Conservation (phyloP, 2,329 filamentous ascomycete species). For the Exophiala bonariae region DNA sequence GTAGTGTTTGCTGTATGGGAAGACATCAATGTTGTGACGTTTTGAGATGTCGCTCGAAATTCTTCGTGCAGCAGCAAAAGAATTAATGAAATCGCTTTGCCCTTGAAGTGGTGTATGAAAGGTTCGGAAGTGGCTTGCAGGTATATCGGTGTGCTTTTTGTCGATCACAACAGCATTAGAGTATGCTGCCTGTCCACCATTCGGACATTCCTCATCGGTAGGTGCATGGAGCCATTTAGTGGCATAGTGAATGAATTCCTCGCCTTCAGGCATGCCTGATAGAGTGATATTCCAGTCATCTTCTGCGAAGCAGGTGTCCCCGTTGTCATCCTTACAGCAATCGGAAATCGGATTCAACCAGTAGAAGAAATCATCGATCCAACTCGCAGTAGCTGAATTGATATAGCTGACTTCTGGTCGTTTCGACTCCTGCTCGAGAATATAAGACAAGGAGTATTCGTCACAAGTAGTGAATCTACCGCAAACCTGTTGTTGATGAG, state of each 20-base stretch:
- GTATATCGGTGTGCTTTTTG: conserved; percentile 63
- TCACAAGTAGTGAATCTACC: conserved; percentile 89
- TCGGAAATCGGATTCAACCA: conserved; percentile 91
- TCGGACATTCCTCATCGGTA: conserved; percentile 78
- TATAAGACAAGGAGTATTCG: conserved; percentile 77
- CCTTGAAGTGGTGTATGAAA: conserved; percentile 82
- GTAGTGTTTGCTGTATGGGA: conserved; percentile 97
- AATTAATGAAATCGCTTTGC: conserved; percentile 88
- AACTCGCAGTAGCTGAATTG: conserved; percentile 83
- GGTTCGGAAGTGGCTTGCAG: conserved; percentile 88
- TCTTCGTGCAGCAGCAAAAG: conserved; percentile 84
- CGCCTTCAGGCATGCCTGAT: conserved; percentile 84
- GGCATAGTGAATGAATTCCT: conserved; percentile 87
- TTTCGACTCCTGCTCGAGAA: conserved; percentile 92
- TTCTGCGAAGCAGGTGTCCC: conserved; percentile 74
- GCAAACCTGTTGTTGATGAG: conserved; percentile 82
- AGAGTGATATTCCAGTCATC: conserved; percentile 88
- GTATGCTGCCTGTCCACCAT: conserved; percentile 87
- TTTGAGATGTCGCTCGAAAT: conserved; percentile 75
- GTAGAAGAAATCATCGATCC: conserved; percentile 94
- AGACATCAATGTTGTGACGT: conserved; percentile 75
- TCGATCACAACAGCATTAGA: conserved; percentile 81
- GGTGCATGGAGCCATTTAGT: conserved; percentile 78
- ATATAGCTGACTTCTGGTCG: conserved; percentile 85
- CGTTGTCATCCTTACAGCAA: conserved; percentile 68